These are phyloP conservation scores for Ceratocystis harringtonii DNA, from an alignment of 2,329 filamentous ascomycete species.

Conservation along the genomic window DNA sequence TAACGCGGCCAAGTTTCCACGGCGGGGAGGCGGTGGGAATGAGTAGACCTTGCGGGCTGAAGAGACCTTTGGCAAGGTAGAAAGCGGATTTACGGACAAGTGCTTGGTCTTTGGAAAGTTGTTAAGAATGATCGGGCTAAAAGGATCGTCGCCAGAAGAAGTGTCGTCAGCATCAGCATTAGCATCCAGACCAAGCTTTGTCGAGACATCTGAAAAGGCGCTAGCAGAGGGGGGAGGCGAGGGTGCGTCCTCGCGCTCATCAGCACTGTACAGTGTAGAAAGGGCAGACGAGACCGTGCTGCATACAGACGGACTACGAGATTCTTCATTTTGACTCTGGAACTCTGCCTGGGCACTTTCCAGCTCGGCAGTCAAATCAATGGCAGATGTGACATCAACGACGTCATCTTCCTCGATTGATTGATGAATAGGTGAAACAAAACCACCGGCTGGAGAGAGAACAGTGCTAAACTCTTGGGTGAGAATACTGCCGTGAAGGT, in stretches of 20 bases:
- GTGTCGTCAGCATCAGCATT: neutral
- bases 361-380: neutral
- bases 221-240: conserved; percentile 1
- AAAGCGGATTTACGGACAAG: conserved; percentile 6
- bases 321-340: neutral
- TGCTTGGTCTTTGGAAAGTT: conserved; percentile 16
- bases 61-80: neutral
- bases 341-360: neutral
- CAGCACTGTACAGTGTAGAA: conserved; percentile 42
- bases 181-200: conserved; percentile 4
- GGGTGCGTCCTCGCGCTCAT: conserved; percentile 29
- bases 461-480: conserved; percentile 15
- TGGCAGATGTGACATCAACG: neutral
- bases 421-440: conserved; percentile 6
- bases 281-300: conserved; percentile 38
- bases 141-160: conserved; percentile 6
- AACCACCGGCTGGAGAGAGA: conserved; percentile 13
- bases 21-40: conserved; percentile 11
- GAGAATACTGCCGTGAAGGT: conserved; percentile 5
- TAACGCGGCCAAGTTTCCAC: neutral
- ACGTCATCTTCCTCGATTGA: neutral
- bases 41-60: conserved; percentile 11
- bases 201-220: conserved; percentile 10
- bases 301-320: conserved; percentile 17
- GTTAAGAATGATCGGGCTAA: conserved; percentile 4